Conservation (phyloP, 176 grass and related monocot species). For the Tillandsia leiboldiana region DNA sequence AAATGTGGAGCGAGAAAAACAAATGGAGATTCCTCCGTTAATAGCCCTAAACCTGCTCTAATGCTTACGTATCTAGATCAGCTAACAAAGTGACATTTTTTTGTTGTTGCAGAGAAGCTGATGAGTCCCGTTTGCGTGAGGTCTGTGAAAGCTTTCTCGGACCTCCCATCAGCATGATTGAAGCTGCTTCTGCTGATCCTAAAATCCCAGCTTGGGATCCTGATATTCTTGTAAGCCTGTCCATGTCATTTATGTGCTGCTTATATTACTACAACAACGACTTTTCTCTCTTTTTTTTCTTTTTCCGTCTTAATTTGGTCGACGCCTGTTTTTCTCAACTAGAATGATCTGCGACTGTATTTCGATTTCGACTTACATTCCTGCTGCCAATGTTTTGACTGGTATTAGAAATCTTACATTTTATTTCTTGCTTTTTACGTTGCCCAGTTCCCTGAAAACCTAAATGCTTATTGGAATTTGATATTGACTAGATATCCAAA, state of each 20-base stretch:
- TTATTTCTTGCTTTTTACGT: not conserved
- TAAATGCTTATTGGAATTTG: not conserved
- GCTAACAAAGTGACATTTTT: not conserved
- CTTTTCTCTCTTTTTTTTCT: not conserved
- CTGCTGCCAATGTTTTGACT: not conserved
- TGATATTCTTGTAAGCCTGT: constrained; percentile 62
- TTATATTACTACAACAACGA: not conserved
- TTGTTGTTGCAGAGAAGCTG: constrained; percentile 60
- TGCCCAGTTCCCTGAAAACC: not conserved
- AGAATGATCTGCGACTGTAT: not conserved
- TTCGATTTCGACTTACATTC: not conserved
- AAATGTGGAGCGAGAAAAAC: not conserved
- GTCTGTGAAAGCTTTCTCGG: constrained; percentile 90
- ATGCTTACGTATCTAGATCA: not conserved
- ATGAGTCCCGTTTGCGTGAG: constrained; percentile 76
- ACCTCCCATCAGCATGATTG: constrained; percentile 49
- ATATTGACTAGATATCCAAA: not conserved
- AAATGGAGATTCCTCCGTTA: not conserved
- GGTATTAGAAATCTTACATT: not conserved
- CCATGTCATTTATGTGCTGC: not conserved
- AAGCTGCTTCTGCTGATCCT: constrained; percentile 22
- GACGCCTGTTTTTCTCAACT: not conserved
- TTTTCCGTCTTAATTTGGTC: not conserved
- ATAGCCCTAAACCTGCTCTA: not conserved
- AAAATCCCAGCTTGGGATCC: constrained; percentile 63